A percentile compares a stretch with the other conserved stretches of the same genome.
Conservation (phyloP, 176 grass and related monocot species). For the Rhipidocladum racemiflorum region DNA sequence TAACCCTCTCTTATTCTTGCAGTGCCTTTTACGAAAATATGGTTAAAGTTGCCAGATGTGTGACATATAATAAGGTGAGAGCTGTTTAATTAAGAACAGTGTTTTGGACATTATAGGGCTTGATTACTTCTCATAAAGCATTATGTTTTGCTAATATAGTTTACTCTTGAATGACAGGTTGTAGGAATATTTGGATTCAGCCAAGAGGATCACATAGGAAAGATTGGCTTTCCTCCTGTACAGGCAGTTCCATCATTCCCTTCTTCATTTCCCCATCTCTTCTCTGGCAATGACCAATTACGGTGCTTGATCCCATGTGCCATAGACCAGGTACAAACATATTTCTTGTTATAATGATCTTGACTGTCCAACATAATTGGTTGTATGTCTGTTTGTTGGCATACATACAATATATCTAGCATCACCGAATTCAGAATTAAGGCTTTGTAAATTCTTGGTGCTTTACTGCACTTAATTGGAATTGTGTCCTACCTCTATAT, state of each 20-base stretch:
- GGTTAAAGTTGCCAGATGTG: conserved; percentile 74
- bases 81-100: conserved; percentile 16
- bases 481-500: background rate
- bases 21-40: conserved; percentile 93
- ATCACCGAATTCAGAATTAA: background rate
- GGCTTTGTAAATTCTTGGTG: background rate
- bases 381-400: background rate
- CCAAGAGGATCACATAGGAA: conserved; percentile 90
- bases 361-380: background rate
- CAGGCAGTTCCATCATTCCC: conserved; percentile 96
- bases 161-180: conserved; percentile 44
- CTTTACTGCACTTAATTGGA: background rate
- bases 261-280: conserved; percentile 92
- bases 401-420: background rate
- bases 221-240: conserved; percentile 84
- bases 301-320: conserved; percentile 95
- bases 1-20: conserved; percentile 32
- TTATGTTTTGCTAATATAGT: conserved; percentile 17
- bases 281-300: conserved; percentile 62
- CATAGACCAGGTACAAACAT: conserved; percentile 79
- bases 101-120: background rate
- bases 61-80: conserved; percentile 80
- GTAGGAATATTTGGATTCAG: conserved; percentile 92
- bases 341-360: conserved; percentile 11
- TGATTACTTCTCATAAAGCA: background rate